A percentile compares a stretch with the other conserved stretches of the same genome.
These are phyloP conservation scores for Artemisia tridentata DNA, from an alignment of 129 eudicot genomes.

Conservation along the genomic window DNA sequence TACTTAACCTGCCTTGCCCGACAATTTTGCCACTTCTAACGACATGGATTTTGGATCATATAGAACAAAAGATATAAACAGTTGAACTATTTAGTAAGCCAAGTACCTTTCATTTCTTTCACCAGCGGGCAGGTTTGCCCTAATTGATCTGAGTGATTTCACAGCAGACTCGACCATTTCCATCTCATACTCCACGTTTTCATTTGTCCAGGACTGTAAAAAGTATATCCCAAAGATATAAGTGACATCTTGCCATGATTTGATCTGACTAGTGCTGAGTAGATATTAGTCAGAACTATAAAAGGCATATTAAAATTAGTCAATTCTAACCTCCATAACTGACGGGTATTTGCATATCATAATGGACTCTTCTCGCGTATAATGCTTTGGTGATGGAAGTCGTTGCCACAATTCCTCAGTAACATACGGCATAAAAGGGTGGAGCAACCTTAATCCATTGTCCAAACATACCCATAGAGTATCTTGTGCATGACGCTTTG, in stretches of 20 bases:
- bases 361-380: constrained; percentile 65
- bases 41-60: no score
- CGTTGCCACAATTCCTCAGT: constrained; percentile 98
- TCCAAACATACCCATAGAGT: constrained; percentile 86
- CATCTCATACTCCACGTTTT: constrained; percentile 66
- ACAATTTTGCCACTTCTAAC: no score
- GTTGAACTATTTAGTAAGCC: neutral
- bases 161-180: constrained; percentile 64
- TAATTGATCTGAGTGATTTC: constrained; percentile 66
- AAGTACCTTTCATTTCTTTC: constrained; percentile 70
- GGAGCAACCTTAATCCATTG: constrained; percentile 74
- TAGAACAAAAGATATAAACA: neutral
- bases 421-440: constrained; percentile 94
- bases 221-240: neutral
- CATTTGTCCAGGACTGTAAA: constrained; percentile 74
- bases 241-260: neutral
- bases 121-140: constrained; percentile 54
- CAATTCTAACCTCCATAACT: constrained; percentile 49
- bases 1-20: no score
- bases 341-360: constrained; percentile 79
- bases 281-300: neutral
- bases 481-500: constrained; percentile 64
- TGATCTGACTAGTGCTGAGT: constrained; percentile 10
- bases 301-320: neutral
- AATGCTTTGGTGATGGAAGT: constrained; percentile 64